phyloP scores from a whole-genome alignment of 176 grass and related monocot genomes.

The Rhynchospora tenuis region DNA sequence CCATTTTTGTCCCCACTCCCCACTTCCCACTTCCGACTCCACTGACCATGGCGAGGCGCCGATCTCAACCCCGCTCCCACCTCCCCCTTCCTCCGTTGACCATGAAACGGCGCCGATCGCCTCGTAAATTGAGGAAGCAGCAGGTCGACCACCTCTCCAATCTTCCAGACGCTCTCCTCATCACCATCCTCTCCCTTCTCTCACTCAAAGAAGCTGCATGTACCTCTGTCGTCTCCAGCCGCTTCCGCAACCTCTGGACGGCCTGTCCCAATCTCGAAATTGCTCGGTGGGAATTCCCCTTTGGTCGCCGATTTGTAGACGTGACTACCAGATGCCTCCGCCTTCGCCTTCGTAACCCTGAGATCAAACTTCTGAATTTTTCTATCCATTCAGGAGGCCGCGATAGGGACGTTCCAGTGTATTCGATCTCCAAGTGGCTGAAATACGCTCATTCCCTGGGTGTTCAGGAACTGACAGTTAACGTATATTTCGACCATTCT shows the following conservation, averaged over 20 bases:
- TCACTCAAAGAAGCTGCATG: not conserved
- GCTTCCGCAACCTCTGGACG: not conserved
- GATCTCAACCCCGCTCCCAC: no score
- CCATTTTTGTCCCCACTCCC: no score
- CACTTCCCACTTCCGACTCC: no score
- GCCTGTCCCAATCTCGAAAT: not conserved
- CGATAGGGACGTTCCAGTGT: not conserved
- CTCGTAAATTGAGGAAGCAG: not conserved
- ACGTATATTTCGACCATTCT: not conserved
- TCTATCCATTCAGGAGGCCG: not conserved
- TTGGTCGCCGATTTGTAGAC: not conserved
- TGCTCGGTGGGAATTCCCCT: not conserved
- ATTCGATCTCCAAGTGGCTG: not conserved
- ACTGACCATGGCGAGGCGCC: no score
- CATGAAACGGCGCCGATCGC: no score
- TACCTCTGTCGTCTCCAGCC: not conserved
- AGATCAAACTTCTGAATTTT: not conserved
- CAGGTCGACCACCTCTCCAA: not conserved
- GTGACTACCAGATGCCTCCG: not conserved
- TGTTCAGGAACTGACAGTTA: not conserved
- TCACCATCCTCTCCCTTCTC: constrained; percentile 5
- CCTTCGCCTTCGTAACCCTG: not conserved
- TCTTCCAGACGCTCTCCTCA: not conserved
- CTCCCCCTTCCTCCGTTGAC: no score
- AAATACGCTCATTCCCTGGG: not conserved